These are phyloP conservation scores for Leccinum griseonigrum DNA, from an alignment of 1,284 basidiomycete genomes.

Conservation along the genomic window DNA sequence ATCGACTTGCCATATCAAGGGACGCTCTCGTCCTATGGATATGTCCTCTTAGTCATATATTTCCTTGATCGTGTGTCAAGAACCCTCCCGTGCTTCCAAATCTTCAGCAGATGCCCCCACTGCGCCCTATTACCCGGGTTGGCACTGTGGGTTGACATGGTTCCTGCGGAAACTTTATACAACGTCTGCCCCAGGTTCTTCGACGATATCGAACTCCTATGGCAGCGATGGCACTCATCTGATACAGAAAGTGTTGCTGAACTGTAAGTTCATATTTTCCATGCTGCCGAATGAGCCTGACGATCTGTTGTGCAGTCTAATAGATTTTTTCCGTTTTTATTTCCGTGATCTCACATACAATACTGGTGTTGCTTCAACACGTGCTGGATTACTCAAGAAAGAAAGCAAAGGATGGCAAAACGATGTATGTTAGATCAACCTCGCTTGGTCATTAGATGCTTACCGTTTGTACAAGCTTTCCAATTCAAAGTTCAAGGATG, in stretches of 20 bases:
- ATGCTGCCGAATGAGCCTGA: slow-evolving; percentile 14
- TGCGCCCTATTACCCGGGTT: slow-evolving; percentile 76
- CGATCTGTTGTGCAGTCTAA: slow-evolving; percentile 53
- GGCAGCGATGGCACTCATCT: slow-evolving; percentile 90
- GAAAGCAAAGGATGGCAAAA: slow-evolving; percentile 92
- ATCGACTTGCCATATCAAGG: slow-evolving; percentile 98
- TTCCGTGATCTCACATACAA: slow-evolving; percentile 93
- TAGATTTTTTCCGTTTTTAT: slow-evolving; percentile 98
- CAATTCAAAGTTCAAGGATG: slow-evolving; percentile 61
- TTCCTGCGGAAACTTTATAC: neutral
- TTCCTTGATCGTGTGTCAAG: slow-evolving; percentile 93
- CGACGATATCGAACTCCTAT: slow-evolving; percentile 91
- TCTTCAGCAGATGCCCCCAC: slow-evolving; percentile 84
- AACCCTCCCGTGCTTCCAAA: slow-evolving; percentile 92
- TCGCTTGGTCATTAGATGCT: neutral
- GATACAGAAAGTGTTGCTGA: slow-evolving; percentile 94
- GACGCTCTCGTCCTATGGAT: slow-evolving; percentile 96
- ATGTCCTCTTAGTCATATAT: slow-evolving; percentile 96
- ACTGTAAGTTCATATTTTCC: slow-evolving; percentile 51
- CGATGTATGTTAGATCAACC: slow-evolving; percentile 56
- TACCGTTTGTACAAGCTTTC: slow-evolving; percentile 35
- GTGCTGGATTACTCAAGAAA: slow-evolving; percentile 88
- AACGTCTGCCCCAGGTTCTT: slow-evolving; percentile 73
- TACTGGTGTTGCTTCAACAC: slow-evolving; percentile 88
- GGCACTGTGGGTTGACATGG: slow-evolving; percentile 7